Base-by-base conservation (phyloP, 139 green algal species). In the Chlorella sp. region DNA sequence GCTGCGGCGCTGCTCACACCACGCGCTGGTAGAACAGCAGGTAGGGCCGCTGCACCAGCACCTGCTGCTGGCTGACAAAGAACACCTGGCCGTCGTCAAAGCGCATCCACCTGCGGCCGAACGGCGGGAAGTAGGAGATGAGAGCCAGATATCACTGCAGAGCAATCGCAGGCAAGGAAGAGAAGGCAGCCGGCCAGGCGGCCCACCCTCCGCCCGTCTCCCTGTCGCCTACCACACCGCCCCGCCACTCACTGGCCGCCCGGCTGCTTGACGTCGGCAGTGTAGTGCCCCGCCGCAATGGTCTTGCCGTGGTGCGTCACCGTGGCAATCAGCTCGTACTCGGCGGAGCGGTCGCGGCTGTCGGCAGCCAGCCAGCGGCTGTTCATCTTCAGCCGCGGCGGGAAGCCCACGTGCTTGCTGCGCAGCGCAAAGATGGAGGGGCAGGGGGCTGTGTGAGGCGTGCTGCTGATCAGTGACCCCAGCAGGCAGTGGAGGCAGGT, bases 21-120 rank as follows among this genome's bases (percentile, higher is more conserved):
- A 70, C 48, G 28, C 81, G 86, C 88, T 95, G 90, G 84, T 97
- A 97, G 68, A 96, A 90, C 20, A 97, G 92, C 77, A 97, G 81
- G 88, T 97, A 97, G 40, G 92, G 88, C 36, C 85, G 81, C 60
- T 95, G 90, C 0, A 44, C 44, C 32, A 95, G 81, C 82, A 97
- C 92, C 20, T 84, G 26, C 28, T 86, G 54, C 62, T 85, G 36
- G 1, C 67, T 62, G 3, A 96, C 90, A 2, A 84, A n/a, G 28
- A 85, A 85, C 34, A 97, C 92, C n/a, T 86, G 69, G 2, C 86
- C 89, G 72, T 97, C 94, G 73, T 97, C 94, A 83, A 97, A 96
- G 38, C 90, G 90, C 81, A 95, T 85, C 93, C 94, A 97, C 26
- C 78, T 70, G 65, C 40, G 60, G 22, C 1, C n/a, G 48, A n/a